Evolutionary conservation across 768 basidiomycete genomes (phyloP).

Genomic region (Butyriboletus loyo): DNA sequence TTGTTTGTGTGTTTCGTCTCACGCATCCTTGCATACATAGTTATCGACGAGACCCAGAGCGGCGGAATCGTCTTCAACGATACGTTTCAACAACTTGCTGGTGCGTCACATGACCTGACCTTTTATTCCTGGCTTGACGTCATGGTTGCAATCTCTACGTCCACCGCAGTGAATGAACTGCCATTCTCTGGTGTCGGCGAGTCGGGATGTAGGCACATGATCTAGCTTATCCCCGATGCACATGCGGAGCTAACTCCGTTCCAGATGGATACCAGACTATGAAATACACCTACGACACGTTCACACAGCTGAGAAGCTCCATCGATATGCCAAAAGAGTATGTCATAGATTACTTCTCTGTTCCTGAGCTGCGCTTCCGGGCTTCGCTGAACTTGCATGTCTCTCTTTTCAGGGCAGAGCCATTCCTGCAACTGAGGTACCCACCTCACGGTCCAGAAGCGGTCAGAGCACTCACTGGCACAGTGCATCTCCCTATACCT

Average conservation of each 20-base stretch:
- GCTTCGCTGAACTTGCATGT: conserved; percentile 3
- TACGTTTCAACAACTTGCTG: conserved; percentile 49
- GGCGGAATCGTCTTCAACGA: conserved; percentile 62
- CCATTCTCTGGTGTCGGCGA: conserved; percentile 58
- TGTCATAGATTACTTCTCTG: conserved; percentile 9
- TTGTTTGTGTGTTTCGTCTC: not conserved
- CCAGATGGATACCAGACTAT: conserved; percentile 54
- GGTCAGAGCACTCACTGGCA: conserved; percentile 6
- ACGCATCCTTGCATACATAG: conserved; percentile 35
- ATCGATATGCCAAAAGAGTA: conserved; percentile 60
- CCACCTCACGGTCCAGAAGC: conserved; percentile 23
- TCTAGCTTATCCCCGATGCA: not conserved
- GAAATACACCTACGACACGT: conserved; percentile 53
- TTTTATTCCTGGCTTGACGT: conserved; percentile 6
- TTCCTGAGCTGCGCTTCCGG: not conserved
- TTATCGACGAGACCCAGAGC: conserved; percentile 53
- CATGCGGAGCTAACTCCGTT: not conserved
- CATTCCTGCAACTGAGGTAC: conserved; percentile 19
- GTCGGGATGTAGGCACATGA: conserved; percentile 54
- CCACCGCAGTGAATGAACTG: conserved; percentile 33
- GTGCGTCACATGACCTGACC: conserved; percentile 30
- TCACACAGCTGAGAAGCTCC: conserved; percentile 47
- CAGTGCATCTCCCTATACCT: conserved; percentile 14
- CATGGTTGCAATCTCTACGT: conserved; percentile 3
- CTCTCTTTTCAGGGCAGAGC: conserved; percentile 19